These are phyloP conservation scores for Cyathus striatus DNA, from an alignment of 768 basidiomycete species.

Conservation along the genomic window DNA sequence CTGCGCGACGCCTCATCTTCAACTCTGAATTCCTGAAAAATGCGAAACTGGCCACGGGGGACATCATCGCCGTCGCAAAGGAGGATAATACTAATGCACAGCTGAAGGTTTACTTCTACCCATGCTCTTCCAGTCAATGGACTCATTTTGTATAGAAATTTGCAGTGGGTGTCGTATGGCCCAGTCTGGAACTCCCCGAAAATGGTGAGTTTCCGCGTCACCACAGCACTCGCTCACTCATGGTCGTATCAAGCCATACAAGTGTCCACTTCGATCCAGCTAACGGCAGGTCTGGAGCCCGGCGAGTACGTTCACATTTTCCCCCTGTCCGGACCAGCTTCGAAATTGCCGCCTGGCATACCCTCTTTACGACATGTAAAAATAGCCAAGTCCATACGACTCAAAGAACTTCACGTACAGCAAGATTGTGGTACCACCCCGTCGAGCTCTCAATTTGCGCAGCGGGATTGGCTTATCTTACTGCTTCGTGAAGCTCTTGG, in stretches of 20 bases:
- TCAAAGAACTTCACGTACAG: slow-evolving; percentile 56
- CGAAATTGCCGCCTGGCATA: slow-evolving; percentile 35
- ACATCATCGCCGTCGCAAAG: slow-evolving; percentile 51
- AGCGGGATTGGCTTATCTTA: slow-evolving; percentile 63
- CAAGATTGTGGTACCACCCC: too few species aligned
- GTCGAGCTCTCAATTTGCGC: too few species aligned
- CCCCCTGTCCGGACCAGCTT: slow-evolving; percentile 35
- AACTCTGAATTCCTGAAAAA: slow-evolving; percentile 58
- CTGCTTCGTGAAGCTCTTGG: slow-evolving; percentile 66
- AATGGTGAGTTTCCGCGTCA: slow-evolving; percentile 48
- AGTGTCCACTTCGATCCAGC: slow-evolving; percentile 49
- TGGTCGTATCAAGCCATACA: slow-evolving; percentile 39
- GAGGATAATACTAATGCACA: slow-evolving; percentile 23
- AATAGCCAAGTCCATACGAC: slow-evolving; percentile 46
- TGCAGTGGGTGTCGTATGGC: slow-evolving; percentile 72
- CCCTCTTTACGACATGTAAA: slow-evolving; percentile 44
- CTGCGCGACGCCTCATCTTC: slow-evolving; percentile 58
- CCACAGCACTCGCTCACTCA: too few species aligned
- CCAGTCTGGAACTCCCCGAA: slow-evolving; percentile 55
- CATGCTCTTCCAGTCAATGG: slow-evolving; percentile 3
- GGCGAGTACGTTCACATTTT: slow-evolving; percentile 44
- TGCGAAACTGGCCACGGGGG: slow-evolving; percentile 62
- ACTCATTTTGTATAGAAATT: slow-evolving; percentile 38
- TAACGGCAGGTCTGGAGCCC: slow-evolving; percentile 54
- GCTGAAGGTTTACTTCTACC: slow-evolving; percentile 3